phyloP scores from a whole-genome alignment of 768 basidiomycete genomes.

The Cantharellus cinnabarinus region DNA sequence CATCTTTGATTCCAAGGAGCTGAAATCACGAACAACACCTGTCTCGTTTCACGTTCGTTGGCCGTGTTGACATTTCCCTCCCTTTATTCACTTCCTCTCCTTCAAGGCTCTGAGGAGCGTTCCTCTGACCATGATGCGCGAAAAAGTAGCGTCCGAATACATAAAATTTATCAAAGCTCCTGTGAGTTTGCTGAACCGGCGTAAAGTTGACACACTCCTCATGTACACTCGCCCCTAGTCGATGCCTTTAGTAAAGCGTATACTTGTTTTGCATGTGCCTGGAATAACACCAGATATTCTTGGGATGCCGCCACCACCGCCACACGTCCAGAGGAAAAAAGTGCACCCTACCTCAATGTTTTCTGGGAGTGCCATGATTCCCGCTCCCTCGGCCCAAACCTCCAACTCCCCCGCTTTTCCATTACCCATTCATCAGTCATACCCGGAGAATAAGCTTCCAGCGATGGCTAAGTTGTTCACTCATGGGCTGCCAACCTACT shows the following conservation, averaged over 20 bases:
- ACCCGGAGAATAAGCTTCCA: conserved; percentile 34
- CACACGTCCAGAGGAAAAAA: conserved; percentile 26
- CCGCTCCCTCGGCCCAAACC: conserved; percentile 32
- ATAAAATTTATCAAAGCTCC: background rate
- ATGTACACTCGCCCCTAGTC: background rate
- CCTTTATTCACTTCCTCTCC: background rate
- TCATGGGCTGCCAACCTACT: conserved; percentile 81
- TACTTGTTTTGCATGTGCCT: conserved; percentile 67
- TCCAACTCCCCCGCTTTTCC: conserved; percentile 34
- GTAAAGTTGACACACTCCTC: background rate
- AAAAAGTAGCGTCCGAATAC: background rate
- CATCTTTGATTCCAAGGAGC: background rate
- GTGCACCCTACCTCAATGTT: conserved; percentile 11
- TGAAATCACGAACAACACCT: background rate
- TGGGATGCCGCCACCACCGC: conserved; percentile 15
- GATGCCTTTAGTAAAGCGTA: conserved; percentile 36
- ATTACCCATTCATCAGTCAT: conserved; percentile 3
- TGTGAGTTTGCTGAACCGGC: background rate
- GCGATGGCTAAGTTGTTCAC: conserved; percentile 51
- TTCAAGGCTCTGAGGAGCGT: background rate
- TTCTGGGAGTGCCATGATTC: conserved; percentile 27
- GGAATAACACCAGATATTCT: conserved; percentile 44
- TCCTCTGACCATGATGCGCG: background rate
- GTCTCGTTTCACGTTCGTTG: background rate
- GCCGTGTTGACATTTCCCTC: background rate